Base-by-base conservation (phyloP, 1,139 yeast species). In the Kodamaea sp. region DNA sequence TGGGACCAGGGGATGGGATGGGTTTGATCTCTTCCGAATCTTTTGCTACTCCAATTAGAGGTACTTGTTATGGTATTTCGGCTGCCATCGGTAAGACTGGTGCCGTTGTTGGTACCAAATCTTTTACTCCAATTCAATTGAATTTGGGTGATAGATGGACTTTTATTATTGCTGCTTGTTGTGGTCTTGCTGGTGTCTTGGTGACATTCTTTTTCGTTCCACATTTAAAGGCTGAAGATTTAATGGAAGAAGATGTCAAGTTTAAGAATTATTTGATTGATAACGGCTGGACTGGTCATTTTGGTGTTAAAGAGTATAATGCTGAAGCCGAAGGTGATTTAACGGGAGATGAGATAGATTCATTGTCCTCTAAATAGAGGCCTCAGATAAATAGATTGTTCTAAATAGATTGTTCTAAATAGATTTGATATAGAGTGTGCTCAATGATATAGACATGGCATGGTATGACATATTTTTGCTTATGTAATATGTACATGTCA, bases 1-100 rank as follows among this genome's bases (percentile, higher is more conserved):
- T 82, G 50, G 92, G 94, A 4, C 92, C 92, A 4, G 92, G 92
- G 48, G 75, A 83, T 55, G 77, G 77, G 70, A 66, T 84, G 72
- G 92, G 92, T 7, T 68, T 84, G 41, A 65, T 76, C 4, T 73
- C 87, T 8, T 75, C 84, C 26, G 92, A 84, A 58, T 70, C 79
- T 2, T 84, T 71, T 53, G 88, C 92, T 23, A 82, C 90, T 8
- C 85, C 87, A 11, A 75, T 84, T 34, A 71, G 92, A 60, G 92
- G 90, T 35, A 81, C 89, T 1, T 68, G 63, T 37, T 75, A 75
- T 46, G 76, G 76, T 33, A 37, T 72, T 20, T 61, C 72, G 30
- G 78, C 78, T 36, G 76, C 75, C 9, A 65, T 71, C 40, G 77
- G 77, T 39, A 72, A 71, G 48, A 75, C 68, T 35, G 78, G 78